Percentiles rank a stretch among this genome's conserved stretches.
Conservation (phyloP, 371 early-diverging fungal species). For the Mortierella polycephala region DNA sequence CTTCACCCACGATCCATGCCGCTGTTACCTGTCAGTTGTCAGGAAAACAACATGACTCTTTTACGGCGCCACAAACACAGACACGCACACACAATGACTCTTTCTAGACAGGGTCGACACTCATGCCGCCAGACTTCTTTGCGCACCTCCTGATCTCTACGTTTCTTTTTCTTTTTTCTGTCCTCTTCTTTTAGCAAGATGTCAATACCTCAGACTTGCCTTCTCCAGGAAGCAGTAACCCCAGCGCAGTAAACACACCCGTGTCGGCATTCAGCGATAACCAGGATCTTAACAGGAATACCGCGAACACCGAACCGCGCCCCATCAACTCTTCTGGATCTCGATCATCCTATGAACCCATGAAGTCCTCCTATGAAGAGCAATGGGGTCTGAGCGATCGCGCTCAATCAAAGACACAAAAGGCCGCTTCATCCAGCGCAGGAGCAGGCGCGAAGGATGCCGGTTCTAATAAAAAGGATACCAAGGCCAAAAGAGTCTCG, state of each 20-base stretch:
- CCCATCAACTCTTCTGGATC: conserved; percentile 32
- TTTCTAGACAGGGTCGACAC: neutral
- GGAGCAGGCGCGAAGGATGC: neutral
- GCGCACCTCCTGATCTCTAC: neutral
- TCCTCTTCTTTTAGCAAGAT: conserved; percentile 29
- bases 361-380: conserved; percentile 54
- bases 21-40: neutral
- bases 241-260: conserved; percentile 35
- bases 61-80: neutral
- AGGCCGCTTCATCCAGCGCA: conserved; percentile 16
- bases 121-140: neutral
- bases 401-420: conserved; percentile 23
- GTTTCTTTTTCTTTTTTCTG: neutral
- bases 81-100: conserved; percentile 19
- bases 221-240: conserved; percentile 40
- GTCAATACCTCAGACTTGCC: conserved; percentile 37
- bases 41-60: neutral
- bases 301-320: conserved; percentile 27
- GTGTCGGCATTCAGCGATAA: conserved; percentile 48
- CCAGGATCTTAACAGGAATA: conserved; percentile 29
- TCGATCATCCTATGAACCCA: conserved; percentile 51
- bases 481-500: conserved; percentile 40
- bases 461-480: conserved; percentile 40
- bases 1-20: neutral
- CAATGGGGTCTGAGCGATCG: conserved; percentile 46